phyloP scores from a whole-genome alignment of 163 green algal species.

The Scenedesmus sp. region DNA sequence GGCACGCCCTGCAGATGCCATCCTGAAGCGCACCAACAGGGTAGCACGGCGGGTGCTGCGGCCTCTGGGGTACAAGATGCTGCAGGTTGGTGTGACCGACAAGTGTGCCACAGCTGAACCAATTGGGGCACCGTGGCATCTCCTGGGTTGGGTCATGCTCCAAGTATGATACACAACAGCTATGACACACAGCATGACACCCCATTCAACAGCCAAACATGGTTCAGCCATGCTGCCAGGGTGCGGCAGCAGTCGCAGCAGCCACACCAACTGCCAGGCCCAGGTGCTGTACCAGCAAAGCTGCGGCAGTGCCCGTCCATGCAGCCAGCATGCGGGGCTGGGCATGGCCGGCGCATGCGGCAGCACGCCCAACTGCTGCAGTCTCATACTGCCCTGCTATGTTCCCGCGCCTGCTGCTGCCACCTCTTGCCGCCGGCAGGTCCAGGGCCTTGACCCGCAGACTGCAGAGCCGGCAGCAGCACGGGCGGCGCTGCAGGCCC shows the following conservation, averaged over 20 bases:
- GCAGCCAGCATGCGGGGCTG: no score
- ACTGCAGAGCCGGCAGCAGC: slow-evolving; percentile 22
- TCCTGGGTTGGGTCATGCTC: no score
- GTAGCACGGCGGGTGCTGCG: slow-evolving; percentile 30
- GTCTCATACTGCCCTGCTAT: neutral
- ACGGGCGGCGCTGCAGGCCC: slow-evolving; percentile 16
- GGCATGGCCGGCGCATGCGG: no score
- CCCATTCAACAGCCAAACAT: no score
- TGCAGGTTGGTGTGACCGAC: slow-evolving; percentile 9
- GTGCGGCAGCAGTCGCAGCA: no score
- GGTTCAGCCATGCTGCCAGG: no score
- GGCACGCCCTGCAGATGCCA: slow-evolving; percentile 15
- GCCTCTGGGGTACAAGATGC: slow-evolving; percentile 41
- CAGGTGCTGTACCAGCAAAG: no score
- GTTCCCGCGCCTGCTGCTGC: neutral
- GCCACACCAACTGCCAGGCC: no score
- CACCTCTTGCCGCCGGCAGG: neutral
- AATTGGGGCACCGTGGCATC: no score
- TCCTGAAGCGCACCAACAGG: slow-evolving; percentile 30
- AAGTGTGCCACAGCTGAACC: no score
- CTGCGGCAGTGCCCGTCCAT: neutral
- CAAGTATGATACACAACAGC: neutral
- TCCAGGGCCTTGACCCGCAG: slow-evolving; percentile 26
- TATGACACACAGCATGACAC: neutral
- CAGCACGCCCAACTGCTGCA: neutral